phyloP scores from a whole-genome alignment of 768 basidiomycete genomes.

The Cantharellus anzutake region DNA sequence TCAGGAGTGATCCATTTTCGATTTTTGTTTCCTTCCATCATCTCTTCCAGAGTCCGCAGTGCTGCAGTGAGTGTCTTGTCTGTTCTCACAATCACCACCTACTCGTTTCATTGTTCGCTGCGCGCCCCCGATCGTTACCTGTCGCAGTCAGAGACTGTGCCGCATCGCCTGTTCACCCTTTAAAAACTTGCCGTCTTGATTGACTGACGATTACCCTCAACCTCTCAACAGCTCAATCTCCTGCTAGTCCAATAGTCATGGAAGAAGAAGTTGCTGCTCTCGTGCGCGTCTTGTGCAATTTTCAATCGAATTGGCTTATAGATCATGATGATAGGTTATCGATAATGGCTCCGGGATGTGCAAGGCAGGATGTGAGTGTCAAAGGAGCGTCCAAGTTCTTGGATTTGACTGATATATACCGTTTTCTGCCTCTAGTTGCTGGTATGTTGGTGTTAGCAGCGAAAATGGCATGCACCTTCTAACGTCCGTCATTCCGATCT shows the following conservation, averaged over 20 bases:
- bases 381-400: conserved; percentile 5
- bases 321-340: conserved; percentile 28
- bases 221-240: background rate
- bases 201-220: background rate
- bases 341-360: conserved; percentile 98
- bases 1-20: too few relatives aligned
- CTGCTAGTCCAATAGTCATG: conserved; percentile 20
- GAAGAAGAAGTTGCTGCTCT: conserved; percentile 48
- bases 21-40: too few relatives aligned
- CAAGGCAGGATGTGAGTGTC: conserved; percentile 88
- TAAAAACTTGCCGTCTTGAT: background rate
- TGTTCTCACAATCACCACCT: background rate
- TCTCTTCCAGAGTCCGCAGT: too few relatives aligned
- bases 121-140: background rate
- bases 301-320: background rate
- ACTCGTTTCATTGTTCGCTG: background rate
- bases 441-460: conserved; percentile 19
- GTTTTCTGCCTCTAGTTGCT: conserved; percentile 30
- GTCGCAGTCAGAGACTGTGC: background rate
- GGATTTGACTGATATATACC: conserved; percentile 5
- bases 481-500: background rate
- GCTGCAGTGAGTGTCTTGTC: too few relatives aligned
- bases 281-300: conserved; percentile 16
- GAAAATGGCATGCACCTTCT: background rate
- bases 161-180: background rate